Evolutionary conservation across 257 asterid genomes (phyloP), one percentile per base, ranked within the genome.

Genomic region (Nicotiana noctiflora): DNA sequence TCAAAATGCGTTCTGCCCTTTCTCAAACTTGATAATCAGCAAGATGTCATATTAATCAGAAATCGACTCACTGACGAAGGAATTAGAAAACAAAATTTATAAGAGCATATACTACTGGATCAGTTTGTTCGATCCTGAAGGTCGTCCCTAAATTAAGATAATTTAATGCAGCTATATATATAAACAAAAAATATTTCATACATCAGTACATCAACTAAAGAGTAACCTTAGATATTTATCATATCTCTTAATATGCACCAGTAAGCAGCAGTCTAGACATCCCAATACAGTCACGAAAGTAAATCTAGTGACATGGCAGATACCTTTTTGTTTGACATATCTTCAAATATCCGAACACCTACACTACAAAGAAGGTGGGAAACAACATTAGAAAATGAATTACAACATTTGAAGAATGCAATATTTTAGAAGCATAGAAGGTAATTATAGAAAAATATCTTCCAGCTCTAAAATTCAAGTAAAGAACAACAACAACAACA

Each of bases 301-400:
- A 7, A 72, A 49, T 74, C 61, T 8, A 74, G 61, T 74, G 61
- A 3, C 77, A 52, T 61, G 46, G 37, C 34, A 23, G 79, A 72
- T 91, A 96, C 99, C 99, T 88, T 88, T 75, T 92, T 82, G 89
- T 89, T 86, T 57, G 92, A 89, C 55, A 87, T 86, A 83, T 94
- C 99, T 91, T 96, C 99, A 88, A 96, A 90, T 87, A 96, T 88
- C 85, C 99, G 91, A 86, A 93, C 98, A 86, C 98, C 99, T 96
- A 93, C 84, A 86, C 88, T 84, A 84, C 65, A 82, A 77, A 81
- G 51, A 52, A 67, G 67, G 66, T 65, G 44, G 76, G 80, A 78
- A 82, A 86, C 49, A 40, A 63, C 80, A 59, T 83, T 13, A 77
- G 53, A 83, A 25, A 13, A 53, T 23, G 13, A 56, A 40, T 49